Base-by-base conservation (phyloP, 768 basidiomycete species). In the Suillus hirtellus region DNA sequence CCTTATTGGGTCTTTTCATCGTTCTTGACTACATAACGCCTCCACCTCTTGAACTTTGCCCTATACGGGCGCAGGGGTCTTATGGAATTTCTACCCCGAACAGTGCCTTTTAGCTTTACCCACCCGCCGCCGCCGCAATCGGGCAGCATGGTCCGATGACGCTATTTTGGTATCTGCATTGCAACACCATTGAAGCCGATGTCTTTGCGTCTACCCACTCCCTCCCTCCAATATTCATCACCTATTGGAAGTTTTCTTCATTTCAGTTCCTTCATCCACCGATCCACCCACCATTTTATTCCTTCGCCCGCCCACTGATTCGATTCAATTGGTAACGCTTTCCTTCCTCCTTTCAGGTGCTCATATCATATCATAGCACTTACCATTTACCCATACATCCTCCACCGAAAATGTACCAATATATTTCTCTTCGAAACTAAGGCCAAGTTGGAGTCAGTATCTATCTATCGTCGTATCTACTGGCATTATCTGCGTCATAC, bases 1-100 rank as follows among this genome's bases (percentile, higher is more conserved):
- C 56, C 56, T 58, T 58, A 58, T 58, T 58, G 38, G 56, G 56
- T 58, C 24, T 40, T 40, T 10, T 56, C 38, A 38, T 27, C 37
- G 38, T 40, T 56, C 38, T 56, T 56, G 55, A 56, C 21, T 55
- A 9, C 55, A 40, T 8, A 17, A 56, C 55, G 21, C 35, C n/a
- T 21, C 35, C 35, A 55, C 35, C 53, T 55, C 14, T 38, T 14
- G 37, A 54, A n/a, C 11, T n/a, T 35, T 34, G 21, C 7, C n/a
- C 6, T 27, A 19, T n/a, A 17, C 21, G 38, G 38, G 31, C 17
- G 10, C 17, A 6, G 5, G 49, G 17, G 50, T 52, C 31, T 52
- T 5, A 10, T 8, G 49, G 27, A 52, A 52, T 31, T 17, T 19
- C 17, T 53, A 34, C 31, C 31, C 19, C 52, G 2, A 34, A 53